Evolutionary conservation across 495 filamentous ascomycete genomes (phyloP).

Genomic region (Neurospora sublineolata): DNA sequence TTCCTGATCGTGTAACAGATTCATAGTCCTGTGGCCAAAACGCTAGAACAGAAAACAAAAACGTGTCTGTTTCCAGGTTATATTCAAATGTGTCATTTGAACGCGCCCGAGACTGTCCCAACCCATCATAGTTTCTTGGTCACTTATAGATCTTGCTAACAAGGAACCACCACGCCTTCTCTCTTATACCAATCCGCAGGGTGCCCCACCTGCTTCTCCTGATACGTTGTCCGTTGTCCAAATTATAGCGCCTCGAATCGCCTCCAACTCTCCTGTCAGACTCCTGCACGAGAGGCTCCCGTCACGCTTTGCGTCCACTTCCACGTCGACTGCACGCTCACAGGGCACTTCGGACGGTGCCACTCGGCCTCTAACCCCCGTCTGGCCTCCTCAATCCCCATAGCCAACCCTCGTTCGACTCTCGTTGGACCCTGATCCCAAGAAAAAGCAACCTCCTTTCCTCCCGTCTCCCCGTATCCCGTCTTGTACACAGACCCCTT

Average conservation of each 20-base stretch:
- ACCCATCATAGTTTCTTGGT: background rate
- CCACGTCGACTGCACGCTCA: background rate
- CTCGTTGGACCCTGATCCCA: slow-evolving; percentile 6
- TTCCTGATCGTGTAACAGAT: background rate
- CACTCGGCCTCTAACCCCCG: background rate
- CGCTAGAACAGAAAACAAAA: background rate
- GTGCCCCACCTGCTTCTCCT: background rate
- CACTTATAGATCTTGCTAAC: background rate
- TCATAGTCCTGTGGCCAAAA: background rate
- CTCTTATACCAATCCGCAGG: background rate
- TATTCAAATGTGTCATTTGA: background rate
- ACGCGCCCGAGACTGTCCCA: background rate
- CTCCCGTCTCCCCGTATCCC: background rate
- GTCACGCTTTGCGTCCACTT: background rate
- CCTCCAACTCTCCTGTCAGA: background rate
- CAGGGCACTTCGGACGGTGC: background rate
- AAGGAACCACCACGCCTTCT: background rate
- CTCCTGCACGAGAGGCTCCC: background rate
- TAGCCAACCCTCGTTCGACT: slow-evolving; percentile 3
- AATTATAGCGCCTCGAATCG: background rate
- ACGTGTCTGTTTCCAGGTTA: background rate
- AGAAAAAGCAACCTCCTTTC: slow-evolving; percentile 11
- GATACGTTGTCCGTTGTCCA: background rate
- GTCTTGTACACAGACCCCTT: background rate
- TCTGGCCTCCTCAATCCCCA: background rate